Evolutionary conservation across 495 filamentous ascomycete species (phyloP).

Genomic region (Penicillium nucicola): DNA sequence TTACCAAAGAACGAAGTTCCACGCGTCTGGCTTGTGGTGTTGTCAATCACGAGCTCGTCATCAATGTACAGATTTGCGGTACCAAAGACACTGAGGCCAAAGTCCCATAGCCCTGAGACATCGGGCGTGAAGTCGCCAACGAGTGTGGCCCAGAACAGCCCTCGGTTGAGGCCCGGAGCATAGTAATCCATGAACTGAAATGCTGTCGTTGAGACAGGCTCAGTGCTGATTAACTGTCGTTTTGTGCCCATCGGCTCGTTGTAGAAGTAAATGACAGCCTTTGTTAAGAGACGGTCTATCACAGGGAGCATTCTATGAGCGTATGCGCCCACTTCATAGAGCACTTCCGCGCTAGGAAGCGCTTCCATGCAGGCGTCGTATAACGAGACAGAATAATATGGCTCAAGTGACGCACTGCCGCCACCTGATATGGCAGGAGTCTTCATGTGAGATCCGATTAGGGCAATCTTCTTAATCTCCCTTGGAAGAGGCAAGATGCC

Average conservation of each 20-base stretch:
- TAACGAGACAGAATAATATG: conserved; percentile 67
- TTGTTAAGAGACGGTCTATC: conserved; percentile 42
- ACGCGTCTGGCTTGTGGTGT: conserved; percentile 50
- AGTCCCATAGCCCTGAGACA: conserved; percentile 59
- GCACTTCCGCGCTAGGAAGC: conserved; percentile 47
- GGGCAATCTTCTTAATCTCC: conserved; percentile 55
- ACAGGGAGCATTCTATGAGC: conserved; percentile 55
- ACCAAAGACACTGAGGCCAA: conserved; percentile 68
- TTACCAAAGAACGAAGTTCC: conserved; percentile 56
- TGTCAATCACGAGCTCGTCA: conserved; percentile 64
- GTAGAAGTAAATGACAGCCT: conserved; percentile 53
- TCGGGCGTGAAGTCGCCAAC: conserved; percentile 52
- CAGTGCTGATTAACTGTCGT: conserved; percentile 47
- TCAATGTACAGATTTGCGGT: conserved; percentile 66
- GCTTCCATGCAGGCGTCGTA: conserved; percentile 59
- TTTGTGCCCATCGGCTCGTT: conserved; percentile 44
- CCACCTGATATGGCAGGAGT: conserved; percentile 69
- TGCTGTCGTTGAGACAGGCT: conserved; percentile 47
- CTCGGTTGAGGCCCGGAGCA: conserved; percentile 41
- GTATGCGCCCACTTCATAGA: conserved; percentile 56
- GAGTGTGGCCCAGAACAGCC: conserved; percentile 50
- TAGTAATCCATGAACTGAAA: conserved; percentile 58
- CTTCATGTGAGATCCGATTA: conserved; percentile 77
- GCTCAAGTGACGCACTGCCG: conserved; percentile 71
- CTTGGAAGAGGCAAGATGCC: conserved; percentile 58